phyloP scores from a whole-genome alignment of 2,329 filamentous ascomycete species.

The Penicillium psychrosexuale region DNA sequence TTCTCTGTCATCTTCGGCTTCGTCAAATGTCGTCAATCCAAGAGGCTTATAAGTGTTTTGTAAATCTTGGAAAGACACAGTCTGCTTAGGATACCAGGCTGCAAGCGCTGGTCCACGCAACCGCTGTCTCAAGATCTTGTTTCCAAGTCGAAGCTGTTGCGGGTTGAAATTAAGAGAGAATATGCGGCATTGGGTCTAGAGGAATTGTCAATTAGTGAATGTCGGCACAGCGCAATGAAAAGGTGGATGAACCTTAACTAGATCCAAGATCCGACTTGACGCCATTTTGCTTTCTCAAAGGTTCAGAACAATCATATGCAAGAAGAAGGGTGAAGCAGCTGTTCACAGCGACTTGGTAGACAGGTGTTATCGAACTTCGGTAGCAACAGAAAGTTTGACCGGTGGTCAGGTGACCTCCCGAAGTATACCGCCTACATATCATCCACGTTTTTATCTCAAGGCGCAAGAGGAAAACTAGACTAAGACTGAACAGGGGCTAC shows the following conservation, averaged over 20 bases:
- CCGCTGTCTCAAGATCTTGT: constrained; percentile 86
- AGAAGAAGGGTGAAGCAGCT: not conserved
- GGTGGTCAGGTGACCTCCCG: not conserved
- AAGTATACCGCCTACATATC: constrained; percentile 1
- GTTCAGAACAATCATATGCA: not conserved
- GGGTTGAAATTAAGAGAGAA: constrained; percentile 93
- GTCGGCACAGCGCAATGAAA: not conserved
- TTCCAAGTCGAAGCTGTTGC: constrained; percentile 74
- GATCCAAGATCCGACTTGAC: constrained; percentile 57
- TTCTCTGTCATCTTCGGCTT: constrained; percentile 76
- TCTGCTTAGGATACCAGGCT: constrained; percentile 81
- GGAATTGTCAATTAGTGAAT: constrained; percentile 1
- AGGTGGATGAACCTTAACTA: constrained; percentile 67
- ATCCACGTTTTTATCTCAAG: not conserved
- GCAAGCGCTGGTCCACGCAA: constrained; percentile 78
- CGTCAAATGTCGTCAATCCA: constrained; percentile 66
- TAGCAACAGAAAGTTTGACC: constrained; percentile 4
- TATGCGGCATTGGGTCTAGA: constrained; percentile 80
- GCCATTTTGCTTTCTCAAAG: constrained; percentile 38
- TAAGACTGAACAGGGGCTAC: not conserved
- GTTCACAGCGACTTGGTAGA: not conserved
- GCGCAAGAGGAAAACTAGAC: not conserved
- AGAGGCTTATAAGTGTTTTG: constrained; percentile 64
- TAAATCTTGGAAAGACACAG: constrained; percentile 69
- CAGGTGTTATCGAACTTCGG: not conserved